Percentiles rank a stretch among this genome's conserved stretches.
Conservation (phyloP, 169 alveolate genomes). For the Cryptosporidium bovis region DNA sequence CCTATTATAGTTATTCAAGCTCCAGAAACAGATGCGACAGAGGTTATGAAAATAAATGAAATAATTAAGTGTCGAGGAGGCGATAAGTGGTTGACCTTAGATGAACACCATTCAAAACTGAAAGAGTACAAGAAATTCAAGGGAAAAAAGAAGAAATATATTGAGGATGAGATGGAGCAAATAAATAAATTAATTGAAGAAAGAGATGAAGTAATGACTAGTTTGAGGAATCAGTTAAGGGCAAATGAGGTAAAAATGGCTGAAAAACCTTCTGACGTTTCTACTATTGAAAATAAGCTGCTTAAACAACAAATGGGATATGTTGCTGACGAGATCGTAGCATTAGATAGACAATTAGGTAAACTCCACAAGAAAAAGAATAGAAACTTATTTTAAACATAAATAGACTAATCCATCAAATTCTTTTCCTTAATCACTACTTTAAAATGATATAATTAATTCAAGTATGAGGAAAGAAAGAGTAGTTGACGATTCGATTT, state of each 20-base stretch:
- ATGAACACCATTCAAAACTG: conserved; percentile 48
- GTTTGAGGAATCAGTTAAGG: conserved; percentile 38
- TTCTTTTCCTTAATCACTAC: too few relatives aligned
- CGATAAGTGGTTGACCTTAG: conserved; percentile 41
- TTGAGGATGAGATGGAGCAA: conserved; percentile 30
- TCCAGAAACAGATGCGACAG: conserved; percentile 60
- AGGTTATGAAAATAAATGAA: conserved; percentile 44
- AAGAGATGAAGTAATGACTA: conserved; percentile 57
- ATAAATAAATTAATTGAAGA: conserved; percentile 48
- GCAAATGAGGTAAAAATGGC: conserved; percentile 40
- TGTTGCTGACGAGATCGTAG: conserved; percentile 61
- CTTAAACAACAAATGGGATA: conserved; percentile 68
- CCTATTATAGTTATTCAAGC: conserved; percentile 74
- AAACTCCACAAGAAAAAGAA: conserved; percentile 53
- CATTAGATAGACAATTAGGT: conserved; percentile 33
- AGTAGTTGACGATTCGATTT: too few relatives aligned
- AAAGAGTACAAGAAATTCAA: conserved; percentile 51
- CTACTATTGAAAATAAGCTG: conserved; percentile 40
- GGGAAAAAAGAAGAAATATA: conserved; percentile 43
- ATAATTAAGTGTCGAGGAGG: conserved; percentile 70
- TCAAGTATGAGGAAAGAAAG: too few relatives aligned
- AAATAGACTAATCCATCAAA: too few relatives aligned
- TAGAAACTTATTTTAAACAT: not conserved
- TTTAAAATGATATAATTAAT: too few relatives aligned
- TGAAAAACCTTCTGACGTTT: conserved; percentile 62